Conservation (phyloP, 345 rosid species). For the Populus tremula region DNA sequence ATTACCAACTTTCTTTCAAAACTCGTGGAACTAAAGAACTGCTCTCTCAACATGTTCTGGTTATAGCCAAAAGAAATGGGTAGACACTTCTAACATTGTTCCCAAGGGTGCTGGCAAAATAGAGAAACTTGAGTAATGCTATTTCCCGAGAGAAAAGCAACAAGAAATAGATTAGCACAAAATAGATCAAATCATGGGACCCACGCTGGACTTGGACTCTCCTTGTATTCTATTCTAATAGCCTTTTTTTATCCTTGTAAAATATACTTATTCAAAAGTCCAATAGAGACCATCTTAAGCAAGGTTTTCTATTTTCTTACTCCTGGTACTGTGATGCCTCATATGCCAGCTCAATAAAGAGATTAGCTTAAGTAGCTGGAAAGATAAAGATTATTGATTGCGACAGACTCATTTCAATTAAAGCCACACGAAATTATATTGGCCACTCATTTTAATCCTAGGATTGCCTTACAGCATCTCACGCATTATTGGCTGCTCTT, state of each 20-base stretch:
- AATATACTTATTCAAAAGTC: background rate
- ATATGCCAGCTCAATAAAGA: background rate
- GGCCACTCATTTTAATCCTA: background rate
- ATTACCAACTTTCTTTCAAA: background rate
- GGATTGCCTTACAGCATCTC: background rate
- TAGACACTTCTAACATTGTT: background rate
- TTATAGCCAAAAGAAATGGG: background rate
- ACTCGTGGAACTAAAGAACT: background rate
- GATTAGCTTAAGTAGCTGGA: background rate
- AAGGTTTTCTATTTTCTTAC: background rate
- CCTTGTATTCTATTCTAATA: background rate
- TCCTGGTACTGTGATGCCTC: background rate
- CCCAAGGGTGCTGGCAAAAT: background rate
- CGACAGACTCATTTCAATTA: background rate
- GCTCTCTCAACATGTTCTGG: background rate
- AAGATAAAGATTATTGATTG: background rate
- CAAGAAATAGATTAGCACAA: background rate
- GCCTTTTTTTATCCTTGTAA: background rate
- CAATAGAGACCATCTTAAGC: background rate
- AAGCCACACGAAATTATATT: background rate
- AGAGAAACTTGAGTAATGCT: background rate
- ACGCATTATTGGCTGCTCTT: conserved; percentile 15
- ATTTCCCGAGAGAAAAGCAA: background rate
- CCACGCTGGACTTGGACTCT: background rate
- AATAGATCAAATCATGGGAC: background rate